phyloP scores from a whole-genome alignment of 129 eudicot genomes.

The Mikania micrantha region DNA sequence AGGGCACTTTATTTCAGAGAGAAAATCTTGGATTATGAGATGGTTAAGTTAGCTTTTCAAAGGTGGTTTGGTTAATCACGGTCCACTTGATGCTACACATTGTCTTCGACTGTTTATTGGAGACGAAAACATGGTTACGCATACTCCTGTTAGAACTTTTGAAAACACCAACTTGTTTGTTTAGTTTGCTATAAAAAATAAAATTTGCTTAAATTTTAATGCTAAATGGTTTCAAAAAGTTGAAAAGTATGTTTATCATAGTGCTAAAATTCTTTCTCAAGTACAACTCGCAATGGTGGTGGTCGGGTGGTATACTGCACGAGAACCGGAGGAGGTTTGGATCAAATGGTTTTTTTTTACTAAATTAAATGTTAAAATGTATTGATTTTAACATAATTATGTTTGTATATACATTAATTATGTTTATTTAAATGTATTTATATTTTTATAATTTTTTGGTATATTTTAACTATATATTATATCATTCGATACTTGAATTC shows the following conservation, averaged over 20 bases:
- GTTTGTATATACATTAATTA: too few species aligned
- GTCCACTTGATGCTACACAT: constrained; percentile 22
- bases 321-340: too few species aligned
- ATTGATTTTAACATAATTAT: too few species aligned
- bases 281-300: too few species aligned
- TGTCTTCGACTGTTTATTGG: constrained; percentile 65
- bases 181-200: not conserved
- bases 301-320: too few species aligned
- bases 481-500: too few species aligned
- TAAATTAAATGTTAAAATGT: too few species aligned
- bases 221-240: constrained; percentile 10
- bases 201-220: constrained; percentile 19
- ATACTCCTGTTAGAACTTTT: constrained; percentile 70
- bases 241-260: constrained; percentile 23
- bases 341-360: too few species aligned
- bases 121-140: constrained; percentile 71
- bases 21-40: constrained; percentile 78
- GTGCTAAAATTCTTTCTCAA: too few species aligned
- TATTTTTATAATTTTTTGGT: too few species aligned
- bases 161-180: constrained; percentile 26
- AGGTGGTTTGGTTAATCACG: constrained; percentile 38
- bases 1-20: constrained; percentile 68
- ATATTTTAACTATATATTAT: too few species aligned
- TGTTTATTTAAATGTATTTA: too few species aligned
- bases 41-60: constrained; percentile 79